These are phyloP conservation scores for Blastobotrys terrestris DNA, from an alignment of 805 yeast species.

Conservation along the genomic window DNA sequence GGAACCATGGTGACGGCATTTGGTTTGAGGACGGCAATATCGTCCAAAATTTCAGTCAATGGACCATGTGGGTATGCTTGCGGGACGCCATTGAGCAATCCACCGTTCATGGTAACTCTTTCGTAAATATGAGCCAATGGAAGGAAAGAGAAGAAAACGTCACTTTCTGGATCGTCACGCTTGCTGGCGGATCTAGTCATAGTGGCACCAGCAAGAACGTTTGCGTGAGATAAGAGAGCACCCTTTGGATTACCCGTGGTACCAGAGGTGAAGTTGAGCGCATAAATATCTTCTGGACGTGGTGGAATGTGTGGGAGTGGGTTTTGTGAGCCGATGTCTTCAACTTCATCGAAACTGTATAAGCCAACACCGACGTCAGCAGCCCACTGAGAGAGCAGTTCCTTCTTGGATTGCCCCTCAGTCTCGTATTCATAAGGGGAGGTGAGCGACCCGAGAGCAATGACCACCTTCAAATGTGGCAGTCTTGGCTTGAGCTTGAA, in stretches of 20 bases:
- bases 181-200: slow-evolving; percentile 31
- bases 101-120: slow-evolving; percentile 41
- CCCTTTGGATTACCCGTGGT: slow-evolving; percentile 76
- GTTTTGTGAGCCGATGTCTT: slow-evolving; percentile 37
- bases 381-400: slow-evolving; percentile 26
- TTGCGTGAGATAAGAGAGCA: slow-evolving; percentile 49
- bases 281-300: slow-evolving; percentile 45
- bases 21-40: slow-evolving; percentile 50
- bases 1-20: slow-evolving; percentile 54
- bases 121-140: slow-evolving; percentile 59
- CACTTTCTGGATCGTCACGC: slow-evolving; percentile 7
- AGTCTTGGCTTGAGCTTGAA: slow-evolving; percentile 41
- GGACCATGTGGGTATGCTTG: slow-evolving; percentile 53
- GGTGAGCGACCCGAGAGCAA: slow-evolving; percentile 46
- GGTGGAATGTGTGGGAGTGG: slow-evolving; percentile 47
- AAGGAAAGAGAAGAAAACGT: slow-evolving; percentile 34
- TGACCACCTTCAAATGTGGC: slow-evolving; percentile 42
- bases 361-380: slow-evolving; percentile 33
- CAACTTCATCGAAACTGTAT: slow-evolving; percentile 37
- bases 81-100: slow-evolving; percentile 42
- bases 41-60: slow-evolving; percentile 51
- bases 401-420: slow-evolving; percentile 25
- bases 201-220: slow-evolving; percentile 44
- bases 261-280: slow-evolving; percentile 69
- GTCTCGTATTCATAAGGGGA: slow-evolving; percentile 30